Evolutionary conservation across 2,329 filamentous ascomycete species (phyloP).

Genomic region (Fusarium sp.): DNA sequence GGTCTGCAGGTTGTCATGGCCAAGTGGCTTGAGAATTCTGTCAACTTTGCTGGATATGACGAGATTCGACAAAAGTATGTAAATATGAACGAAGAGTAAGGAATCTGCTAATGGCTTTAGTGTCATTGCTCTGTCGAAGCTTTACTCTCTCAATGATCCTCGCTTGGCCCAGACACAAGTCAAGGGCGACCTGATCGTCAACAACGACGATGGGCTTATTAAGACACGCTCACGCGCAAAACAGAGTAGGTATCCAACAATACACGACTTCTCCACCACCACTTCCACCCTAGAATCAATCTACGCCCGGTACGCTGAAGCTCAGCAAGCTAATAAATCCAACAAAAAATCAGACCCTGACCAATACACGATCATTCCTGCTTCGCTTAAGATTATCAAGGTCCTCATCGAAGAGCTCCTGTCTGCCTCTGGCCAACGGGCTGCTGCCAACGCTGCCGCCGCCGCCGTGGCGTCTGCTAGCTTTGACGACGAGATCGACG

Average conservation of each 20-base stretch:
- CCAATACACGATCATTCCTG: slow-evolving; percentile 87
- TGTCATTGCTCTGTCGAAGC: slow-evolving; percentile 90
- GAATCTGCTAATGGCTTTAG: slow-evolving; percentile 60
- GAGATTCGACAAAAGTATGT: slow-evolving; percentile 95
- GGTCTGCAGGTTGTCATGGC: slow-evolving; percentile 90
- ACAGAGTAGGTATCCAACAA: slow-evolving; percentile 69
- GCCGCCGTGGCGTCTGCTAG: slow-evolving; percentile 72
- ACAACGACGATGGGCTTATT: slow-evolving; percentile 79
- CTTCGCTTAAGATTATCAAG: slow-evolving; percentile 95
- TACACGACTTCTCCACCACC: slow-evolving; percentile 34
- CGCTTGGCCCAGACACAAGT: slow-evolving; percentile 84
- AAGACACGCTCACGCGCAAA: slow-evolving; percentile 94
- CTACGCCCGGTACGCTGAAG: slow-evolving; percentile 36
- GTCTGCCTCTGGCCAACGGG: slow-evolving; percentile 77
- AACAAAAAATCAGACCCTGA: slow-evolving; percentile 75
- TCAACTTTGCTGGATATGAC: slow-evolving; percentile 98
- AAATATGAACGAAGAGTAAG: neutral
- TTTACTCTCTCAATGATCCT: slow-evolving; percentile 88
- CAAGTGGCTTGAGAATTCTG: slow-evolving; percentile 97
- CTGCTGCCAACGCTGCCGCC: slow-evolving; percentile 71
- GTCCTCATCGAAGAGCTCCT: slow-evolving; percentile 92
- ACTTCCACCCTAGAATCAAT: slow-evolving; percentile 32
- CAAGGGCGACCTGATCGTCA: slow-evolving; percentile 90
- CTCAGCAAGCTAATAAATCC: slow-evolving; percentile 46
- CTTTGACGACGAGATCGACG: slow-evolving; percentile 74